Evolutionary conservation across 2,329 filamentous ascomycete genomes (phyloP).

Genomic region (Ceratocystis variospora): DNA sequence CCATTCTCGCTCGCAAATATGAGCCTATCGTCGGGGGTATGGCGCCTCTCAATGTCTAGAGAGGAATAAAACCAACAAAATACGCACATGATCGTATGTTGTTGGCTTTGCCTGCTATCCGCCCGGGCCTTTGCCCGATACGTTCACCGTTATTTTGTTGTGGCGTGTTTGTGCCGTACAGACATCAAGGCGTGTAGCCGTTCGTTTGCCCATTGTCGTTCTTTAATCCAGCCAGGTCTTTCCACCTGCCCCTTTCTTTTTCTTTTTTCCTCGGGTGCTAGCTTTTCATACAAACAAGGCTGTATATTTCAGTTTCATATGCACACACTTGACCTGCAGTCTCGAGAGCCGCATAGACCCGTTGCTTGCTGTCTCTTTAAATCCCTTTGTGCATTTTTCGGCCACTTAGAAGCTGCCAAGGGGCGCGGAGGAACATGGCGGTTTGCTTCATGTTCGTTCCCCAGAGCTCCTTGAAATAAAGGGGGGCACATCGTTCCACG

Average conservation of each 20-base stretch:
- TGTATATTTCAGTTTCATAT: not conserved
- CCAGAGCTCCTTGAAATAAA: not conserved
- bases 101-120: not conserved
- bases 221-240: not conserved
- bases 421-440: not conserved
- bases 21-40: not conserved
- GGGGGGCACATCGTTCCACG: not conserved
- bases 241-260: not conserved
- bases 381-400: not conserved
- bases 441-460: not conserved
- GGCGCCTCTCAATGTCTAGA: not conserved
- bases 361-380: not conserved
- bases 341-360: not conserved
- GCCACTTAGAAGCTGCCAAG: not conserved
- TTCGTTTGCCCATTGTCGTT: not conserved
- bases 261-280: not conserved
- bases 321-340: not conserved
- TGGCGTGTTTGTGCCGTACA: conserved; percentile 5
- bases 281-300: conserved; percentile 2
- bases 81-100: not conserved
- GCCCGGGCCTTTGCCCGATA: not conserved
- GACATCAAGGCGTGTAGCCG: not conserved
- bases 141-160: not conserved
- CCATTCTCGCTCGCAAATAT: not conserved
- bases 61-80: not conserved